Base-by-base conservation (phyloP, 2,329 filamentous ascomycete genomes). In the Akanthomyces uredinophilus region DNA sequence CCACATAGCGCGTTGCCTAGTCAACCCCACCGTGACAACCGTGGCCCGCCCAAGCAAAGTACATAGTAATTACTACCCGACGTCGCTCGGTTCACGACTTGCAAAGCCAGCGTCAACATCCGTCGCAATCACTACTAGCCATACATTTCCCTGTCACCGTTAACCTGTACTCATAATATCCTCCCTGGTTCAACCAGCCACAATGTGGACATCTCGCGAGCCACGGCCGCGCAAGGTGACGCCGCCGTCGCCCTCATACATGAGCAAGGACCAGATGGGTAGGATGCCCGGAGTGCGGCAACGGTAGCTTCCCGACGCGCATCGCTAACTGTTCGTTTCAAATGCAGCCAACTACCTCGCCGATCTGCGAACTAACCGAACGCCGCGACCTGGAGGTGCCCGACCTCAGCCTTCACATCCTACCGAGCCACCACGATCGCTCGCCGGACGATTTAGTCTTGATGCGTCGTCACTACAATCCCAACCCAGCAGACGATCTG, bases 221-320 rank as follows among this genome's bases (percentile, higher is more conserved):
- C 65, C 68, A 65, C 76, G 72, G 66, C 73, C 78, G 58, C 78
- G 81, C 64, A 86, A 84, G 75, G 80, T 83, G 69, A 82, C 84
- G 66, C 83, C 86, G 64, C 85, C 86, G 59, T 84, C 84, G 55
- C 81, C 85, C 39, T 79, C 80, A 27, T 87, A 87, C 74, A 88
- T 89, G 86, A 81, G 80, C 63, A 87, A 83, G 71, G 85, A 88
- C 57, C 85, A 89, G 72, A 87, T 88, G 69, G 85, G 86, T 88
- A 78, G 63, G 73, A 61, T 24, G 59, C 59, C 52, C 47, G 46
- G 37, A 44, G 44, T 47, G 44, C 55, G 55, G 24, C 18, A 63
- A 24, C 44, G 60, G 43, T 29, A 35, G 18, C 22, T 56, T 60
- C 60, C 47, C 58, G 43, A 43, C 32, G 60, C 50, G 53, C 61